These are phyloP conservation scores for Sporothrix luriei DNA, from an alignment of 2,329 filamentous ascomycete species.

Conservation along the genomic window DNA sequence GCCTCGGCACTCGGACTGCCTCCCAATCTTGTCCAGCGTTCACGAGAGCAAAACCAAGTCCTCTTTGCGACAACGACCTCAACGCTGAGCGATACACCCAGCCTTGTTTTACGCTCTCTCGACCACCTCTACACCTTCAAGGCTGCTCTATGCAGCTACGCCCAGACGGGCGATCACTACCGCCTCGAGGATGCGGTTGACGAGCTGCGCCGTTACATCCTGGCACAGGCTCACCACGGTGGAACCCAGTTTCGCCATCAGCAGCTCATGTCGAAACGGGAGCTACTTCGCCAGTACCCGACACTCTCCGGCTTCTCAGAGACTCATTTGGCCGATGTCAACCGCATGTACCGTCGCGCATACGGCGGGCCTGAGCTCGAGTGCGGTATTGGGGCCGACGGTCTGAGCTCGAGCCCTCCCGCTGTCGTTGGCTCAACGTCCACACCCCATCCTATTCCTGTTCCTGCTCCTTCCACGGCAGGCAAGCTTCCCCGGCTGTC, in stretches of 20 bases:
- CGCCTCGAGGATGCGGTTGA: constrained; percentile 64
- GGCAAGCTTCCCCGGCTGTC: constrained; percentile 31
- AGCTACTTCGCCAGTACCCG: constrained; percentile 57
- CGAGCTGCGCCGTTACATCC: constrained; percentile 61
- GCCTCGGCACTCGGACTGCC: constrained; percentile 52
- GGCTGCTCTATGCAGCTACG: constrained; percentile 60
- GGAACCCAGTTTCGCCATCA: constrained; percentile 55
- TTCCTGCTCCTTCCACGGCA: neutral
- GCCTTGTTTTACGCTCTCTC: constrained; percentile 61
- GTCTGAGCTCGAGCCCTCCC: constrained; percentile 40
- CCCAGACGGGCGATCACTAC: constrained; percentile 48
- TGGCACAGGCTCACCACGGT: constrained; percentile 50
- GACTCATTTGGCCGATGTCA: constrained; percentile 56
- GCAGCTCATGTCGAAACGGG: constrained; percentile 52
- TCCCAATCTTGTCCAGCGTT: constrained; percentile 57
- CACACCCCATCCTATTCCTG: neutral
- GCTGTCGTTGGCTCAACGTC: no score
- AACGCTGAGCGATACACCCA: constrained; percentile 45
- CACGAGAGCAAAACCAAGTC: constrained; percentile 61
- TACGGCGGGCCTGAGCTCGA: constrained; percentile 55
- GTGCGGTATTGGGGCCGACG: constrained; percentile 51
- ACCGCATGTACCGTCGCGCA: constrained; percentile 58
- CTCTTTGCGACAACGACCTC: constrained; percentile 53
- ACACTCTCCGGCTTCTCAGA: constrained; percentile 58
- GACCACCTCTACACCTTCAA: constrained; percentile 68